A percentile compares a stretch with the other conserved stretches of the same genome.
Evolutionary conservation across 177 flowering plant genomes (phyloP).

Genomic region (Vitis hybrid): DNA sequence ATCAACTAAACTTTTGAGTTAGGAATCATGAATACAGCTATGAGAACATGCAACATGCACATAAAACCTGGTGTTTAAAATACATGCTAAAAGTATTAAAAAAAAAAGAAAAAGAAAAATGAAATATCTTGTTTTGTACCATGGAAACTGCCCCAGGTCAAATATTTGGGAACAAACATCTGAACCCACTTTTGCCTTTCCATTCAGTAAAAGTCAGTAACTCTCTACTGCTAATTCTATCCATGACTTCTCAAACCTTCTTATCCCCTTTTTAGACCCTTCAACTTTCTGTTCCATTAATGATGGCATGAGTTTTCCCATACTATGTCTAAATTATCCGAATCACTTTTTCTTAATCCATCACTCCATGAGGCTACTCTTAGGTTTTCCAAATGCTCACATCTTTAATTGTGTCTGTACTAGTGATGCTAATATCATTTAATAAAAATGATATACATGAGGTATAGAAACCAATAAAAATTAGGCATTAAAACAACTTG

Average conservation of each 20-base stretch:
- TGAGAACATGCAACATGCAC: not conserved
- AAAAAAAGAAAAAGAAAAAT: not conserved
- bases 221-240: too few relatives aligned
- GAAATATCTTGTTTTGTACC: not conserved
- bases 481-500: conserved; percentile 1
- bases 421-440: not conserved
- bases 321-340: too few relatives aligned
- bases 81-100: not conserved
- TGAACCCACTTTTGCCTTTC: not conserved
- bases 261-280: too few relatives aligned
- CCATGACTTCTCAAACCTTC: too few relatives aligned
- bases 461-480: not conserved
- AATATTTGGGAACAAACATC: not conserved
- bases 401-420: not conserved
- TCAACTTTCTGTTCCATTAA: too few relatives aligned
- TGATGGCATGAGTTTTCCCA: too few relatives aligned
- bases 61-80: not conserved
- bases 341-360: not conserved
- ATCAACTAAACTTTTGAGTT: not conserved
- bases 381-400: not conserved
- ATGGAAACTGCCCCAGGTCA: not conserved
- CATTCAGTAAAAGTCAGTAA: too few relatives aligned
- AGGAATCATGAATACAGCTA: too few relatives aligned
- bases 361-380: not conserved
- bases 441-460: not conserved